Conservation (phyloP, 805 yeast species). For the Clavispora fructus region DNA sequence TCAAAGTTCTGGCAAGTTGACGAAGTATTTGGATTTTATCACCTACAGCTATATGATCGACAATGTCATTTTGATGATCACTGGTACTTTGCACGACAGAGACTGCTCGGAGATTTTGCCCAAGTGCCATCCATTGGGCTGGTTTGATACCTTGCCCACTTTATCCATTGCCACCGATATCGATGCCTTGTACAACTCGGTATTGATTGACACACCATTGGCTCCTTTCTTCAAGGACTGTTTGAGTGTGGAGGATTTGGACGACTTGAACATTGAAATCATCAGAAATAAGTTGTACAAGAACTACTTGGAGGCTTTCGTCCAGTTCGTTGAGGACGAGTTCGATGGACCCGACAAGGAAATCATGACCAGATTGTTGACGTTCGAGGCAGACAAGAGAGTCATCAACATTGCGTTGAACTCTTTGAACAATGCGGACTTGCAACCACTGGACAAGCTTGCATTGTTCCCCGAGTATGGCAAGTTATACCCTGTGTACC, state of each 20-base stretch:
- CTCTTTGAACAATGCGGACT: constrained; percentile 73
- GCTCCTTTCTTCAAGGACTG: constrained; percentile 95
- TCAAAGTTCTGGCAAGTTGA: constrained; percentile 76
- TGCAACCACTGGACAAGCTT: constrained; percentile 66
- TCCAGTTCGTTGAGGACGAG: constrained; percentile 52
- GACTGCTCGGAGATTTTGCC: constrained; percentile 82
- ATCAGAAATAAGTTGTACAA: constrained; percentile 87
- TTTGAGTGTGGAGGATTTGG: constrained; percentile 80
- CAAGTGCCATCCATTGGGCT: constrained; percentile 94
- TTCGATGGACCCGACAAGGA: constrained; percentile 75
- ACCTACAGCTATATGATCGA: constrained; percentile 98
- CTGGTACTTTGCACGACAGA: constrained; percentile 94
- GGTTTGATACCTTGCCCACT: constrained; percentile 97
- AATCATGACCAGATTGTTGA: constrained; percentile 70
- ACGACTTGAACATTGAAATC: constrained; percentile 92
- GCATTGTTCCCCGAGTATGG: constrained; percentile 80
- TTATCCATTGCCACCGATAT: constrained; percentile 91
- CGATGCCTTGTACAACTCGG: constrained; percentile 88
- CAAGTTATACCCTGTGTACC: constrained; percentile 64
- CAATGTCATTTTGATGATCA: constrained; percentile 90
- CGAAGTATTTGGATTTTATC: constrained; percentile 84
- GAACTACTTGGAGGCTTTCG: constrained; percentile 88
- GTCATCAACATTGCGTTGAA: constrained; percentile 87
- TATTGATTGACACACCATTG: constrained; percentile 91
- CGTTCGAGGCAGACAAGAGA: constrained; percentile 93